Percentiles rank a stretch among this genome's conserved stretches.
Evolutionary conservation across 2,329 filamentous ascomycete species (phyloP).

Genomic region (Neodidymelliopsis sp.): DNA sequence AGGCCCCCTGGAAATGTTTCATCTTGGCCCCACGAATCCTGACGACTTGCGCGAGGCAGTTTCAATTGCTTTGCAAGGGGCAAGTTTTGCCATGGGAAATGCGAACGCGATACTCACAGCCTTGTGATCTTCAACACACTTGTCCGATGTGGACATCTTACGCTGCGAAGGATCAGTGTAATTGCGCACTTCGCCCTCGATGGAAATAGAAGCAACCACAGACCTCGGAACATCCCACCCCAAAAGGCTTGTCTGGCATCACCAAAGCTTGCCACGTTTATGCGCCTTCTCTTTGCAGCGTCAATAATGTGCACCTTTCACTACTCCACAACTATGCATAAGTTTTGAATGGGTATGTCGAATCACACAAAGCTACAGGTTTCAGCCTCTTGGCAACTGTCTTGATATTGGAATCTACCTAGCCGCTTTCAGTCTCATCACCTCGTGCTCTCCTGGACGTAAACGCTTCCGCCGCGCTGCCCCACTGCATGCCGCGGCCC

Average conservation of each 20-base stretch:
- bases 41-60: background rate
- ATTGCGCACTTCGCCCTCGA: constrained; percentile 2
- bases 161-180: background rate
- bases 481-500: constrained; percentile 9
- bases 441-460: constrained; percentile 9
- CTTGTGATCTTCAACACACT: constrained; percentile 1
- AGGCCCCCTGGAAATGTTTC: background rate
- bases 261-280: constrained; percentile 6
- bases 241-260: background rate
- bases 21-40: constrained; percentile 1
- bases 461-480: constrained; percentile 12
- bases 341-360: background rate
- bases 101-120: background rate
- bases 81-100: background rate
- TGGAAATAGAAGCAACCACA: constrained; percentile 13
- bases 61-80: background rate
- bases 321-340: background rate
- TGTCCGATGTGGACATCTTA: background rate
- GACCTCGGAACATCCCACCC: background rate
- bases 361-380: constrained; percentile 8
- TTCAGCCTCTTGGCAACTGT: constrained; percentile 10
- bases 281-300: background rate
- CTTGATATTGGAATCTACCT: background rate
- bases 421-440: background rate
- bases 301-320: background rate